Base-by-base conservation (phyloP, 106 monocot species). In the Allium sativum region DNA sequence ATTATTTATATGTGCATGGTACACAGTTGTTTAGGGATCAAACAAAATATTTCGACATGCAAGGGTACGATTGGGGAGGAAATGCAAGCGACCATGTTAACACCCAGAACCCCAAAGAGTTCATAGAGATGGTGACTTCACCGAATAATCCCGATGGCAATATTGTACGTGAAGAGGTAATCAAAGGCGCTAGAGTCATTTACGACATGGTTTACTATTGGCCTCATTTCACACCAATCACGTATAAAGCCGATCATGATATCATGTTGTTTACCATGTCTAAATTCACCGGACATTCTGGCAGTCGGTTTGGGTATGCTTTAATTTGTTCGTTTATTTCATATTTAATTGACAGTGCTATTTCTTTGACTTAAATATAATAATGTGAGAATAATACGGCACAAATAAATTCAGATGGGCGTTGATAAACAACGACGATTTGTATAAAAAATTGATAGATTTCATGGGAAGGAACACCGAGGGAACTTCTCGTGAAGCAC, bases 101-200 rank as follows among this genome's bases (percentile, higher is more conserved):
- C 46, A 10, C 63, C 7, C 21, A 70, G 3, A 18, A 40, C 42
- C 21, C 7, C 3, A 17, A 21, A 11, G 40, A 62, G 6, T 73
- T 83, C 72, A 79, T 92, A 13, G 92, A 92, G 59, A 84, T 92
- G 40, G 92, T 92, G 14, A 92, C 92, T 6, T 83, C 87, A 4
- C 92, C 92, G 0, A 87, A 88, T 68, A 87, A 93, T 52, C 92
- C 87, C 0, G 87, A 93, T 45, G 68, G 72, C 6, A 16, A 15
- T 5, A 41, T 79, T 31, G 45, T 53, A 31, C 2, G 4, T 21
- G 42, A 44, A 9, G 43, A 87, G 2, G 81, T 77, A 43, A 68
- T 93, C 42, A 53, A 48, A 40, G 72, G 79, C 40, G 71, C 87
- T 0, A 70, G 73, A 4, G 81, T 73, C 61, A 82, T 84, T 62